These are phyloP conservation scores for Zygnema cylindricum DNA, from an alignment of 139 green algal genomes.

Conservation along the genomic window DNA sequence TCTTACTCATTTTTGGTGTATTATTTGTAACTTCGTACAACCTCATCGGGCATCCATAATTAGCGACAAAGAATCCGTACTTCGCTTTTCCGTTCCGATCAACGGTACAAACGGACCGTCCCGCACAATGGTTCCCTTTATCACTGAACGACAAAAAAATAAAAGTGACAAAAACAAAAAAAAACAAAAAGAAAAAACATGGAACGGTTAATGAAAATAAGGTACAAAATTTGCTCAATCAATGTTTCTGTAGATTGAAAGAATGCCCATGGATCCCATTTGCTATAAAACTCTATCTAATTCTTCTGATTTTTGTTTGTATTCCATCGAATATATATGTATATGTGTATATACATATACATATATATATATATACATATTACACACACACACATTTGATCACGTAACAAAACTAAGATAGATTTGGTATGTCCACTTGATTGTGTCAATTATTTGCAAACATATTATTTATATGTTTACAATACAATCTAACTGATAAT, in stretches of 20 bases:
- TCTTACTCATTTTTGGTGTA: not conserved
- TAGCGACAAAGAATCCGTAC: slow-evolving; percentile 60
- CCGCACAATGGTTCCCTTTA: slow-evolving; percentile 44
- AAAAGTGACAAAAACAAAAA: not conserved
- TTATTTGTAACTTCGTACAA: slow-evolving; percentile 17
- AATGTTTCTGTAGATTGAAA: no score
- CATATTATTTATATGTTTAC: no score
- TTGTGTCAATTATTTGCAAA: slow-evolving; percentile 7
- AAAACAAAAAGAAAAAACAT: no score
- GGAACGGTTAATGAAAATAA: no score
- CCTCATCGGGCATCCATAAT: slow-evolving; percentile 54
- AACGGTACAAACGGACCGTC: slow-evolving; percentile 43
- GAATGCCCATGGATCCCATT: no score
- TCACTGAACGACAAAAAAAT: slow-evolving; percentile 30
- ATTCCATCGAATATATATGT: no score
- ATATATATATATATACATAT: slow-evolving; percentile 11
- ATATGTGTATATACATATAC: slow-evolving; percentile 4
- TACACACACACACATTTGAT: not conserved
- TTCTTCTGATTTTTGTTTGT: no score
- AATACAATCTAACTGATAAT: no score
- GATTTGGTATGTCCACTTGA: not conserved
- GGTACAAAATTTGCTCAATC: no score
- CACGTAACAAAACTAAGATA: not conserved
- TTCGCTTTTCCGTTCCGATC: slow-evolving; percentile 39
- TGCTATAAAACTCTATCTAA: no score